Conservation (phyloP, 495 filamentous ascomycete species). For the Lasiosphaeris hirsuta region DNA sequence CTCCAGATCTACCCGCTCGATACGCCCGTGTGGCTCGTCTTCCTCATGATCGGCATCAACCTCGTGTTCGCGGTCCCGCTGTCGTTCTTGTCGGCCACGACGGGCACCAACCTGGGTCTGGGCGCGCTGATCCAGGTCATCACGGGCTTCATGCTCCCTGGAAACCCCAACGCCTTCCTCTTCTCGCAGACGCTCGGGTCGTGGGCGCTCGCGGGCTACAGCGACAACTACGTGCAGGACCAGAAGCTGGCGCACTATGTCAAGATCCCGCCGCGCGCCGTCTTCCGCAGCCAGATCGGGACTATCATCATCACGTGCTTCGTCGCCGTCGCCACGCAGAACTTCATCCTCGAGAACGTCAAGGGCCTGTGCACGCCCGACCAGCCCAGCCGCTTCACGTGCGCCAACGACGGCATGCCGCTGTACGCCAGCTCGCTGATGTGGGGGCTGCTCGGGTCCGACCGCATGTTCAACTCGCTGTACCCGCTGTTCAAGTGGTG, state of each 20-base stretch:
- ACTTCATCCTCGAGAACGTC: constrained; percentile 31
- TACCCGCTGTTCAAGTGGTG: constrained; percentile 41
- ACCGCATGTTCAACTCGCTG: constrained; percentile 36
- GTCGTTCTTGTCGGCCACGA: constrained; percentile 35
- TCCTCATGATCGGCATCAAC: constrained; percentile 37
- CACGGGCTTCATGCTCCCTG: constrained; percentile 32
- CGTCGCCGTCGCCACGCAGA: constrained; percentile 30
- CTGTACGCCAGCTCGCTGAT: constrained; percentile 32
- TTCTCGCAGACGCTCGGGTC: constrained; percentile 33
- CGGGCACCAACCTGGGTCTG: constrained; percentile 34
- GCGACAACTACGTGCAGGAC: constrained; percentile 38
- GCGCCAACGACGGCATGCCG: constrained; percentile 31
- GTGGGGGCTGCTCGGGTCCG: constrained; percentile 36
- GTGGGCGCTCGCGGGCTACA: constrained; percentile 32
- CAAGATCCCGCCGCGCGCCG: constrained; percentile 31
- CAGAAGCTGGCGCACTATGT: constrained; percentile 37
- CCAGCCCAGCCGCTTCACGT: constrained; percentile 32
- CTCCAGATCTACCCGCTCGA: constrained; percentile 44
- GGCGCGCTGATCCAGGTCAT: constrained; percentile 33
- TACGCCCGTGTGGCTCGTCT: constrained; percentile 34
- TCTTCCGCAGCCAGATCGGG: constrained; percentile 31
- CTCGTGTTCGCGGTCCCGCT: constrained; percentile 37
- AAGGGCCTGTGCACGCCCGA: constrained; percentile 27
- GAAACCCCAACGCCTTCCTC: constrained; percentile 34
- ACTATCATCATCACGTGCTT: constrained; percentile 35